A percentile compares a stretch with the other conserved stretches of the same genome.
phyloP scores from a whole-genome alignment of 2,329 filamentous ascomycete genomes.

The Trichoderma endophyticum region DNA sequence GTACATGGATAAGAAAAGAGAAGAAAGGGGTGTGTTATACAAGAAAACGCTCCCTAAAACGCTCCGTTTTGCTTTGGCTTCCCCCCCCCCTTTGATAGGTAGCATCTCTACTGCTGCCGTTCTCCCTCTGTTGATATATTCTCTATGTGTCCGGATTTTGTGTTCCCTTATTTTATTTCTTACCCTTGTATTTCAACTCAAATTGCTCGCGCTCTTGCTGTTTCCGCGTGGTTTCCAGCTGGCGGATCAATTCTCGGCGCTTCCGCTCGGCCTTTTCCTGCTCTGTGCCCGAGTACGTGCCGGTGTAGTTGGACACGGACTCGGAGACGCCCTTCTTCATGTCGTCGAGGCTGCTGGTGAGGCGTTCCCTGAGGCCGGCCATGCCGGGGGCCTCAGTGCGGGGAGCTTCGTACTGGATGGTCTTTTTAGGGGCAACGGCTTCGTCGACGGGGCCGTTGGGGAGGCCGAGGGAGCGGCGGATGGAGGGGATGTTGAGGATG shows the following conservation, averaged over 20 bases:
- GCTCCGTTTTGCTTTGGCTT: not conserved
- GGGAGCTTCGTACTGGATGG: slow-evolving; percentile 36
- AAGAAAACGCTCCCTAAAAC: not conserved
- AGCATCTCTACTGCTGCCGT: not conserved
- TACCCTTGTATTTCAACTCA: slow-evolving; percentile 41
- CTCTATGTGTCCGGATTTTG: not conserved
- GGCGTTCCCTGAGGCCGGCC: slow-evolving; percentile 27
- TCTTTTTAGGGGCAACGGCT: not conserved
- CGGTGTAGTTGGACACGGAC: slow-evolving; percentile 34
- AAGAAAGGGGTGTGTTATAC: not conserved
- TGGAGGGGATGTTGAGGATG: slow-evolving; percentile 36
- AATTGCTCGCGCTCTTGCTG: slow-evolving; percentile 38
- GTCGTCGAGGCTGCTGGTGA: slow-evolving; percentile 34
- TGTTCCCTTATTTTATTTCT: slow-evolving; percentile 19
- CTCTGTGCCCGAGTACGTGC: slow-evolving; percentile 32
- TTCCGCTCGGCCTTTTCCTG: slow-evolving; percentile 36
- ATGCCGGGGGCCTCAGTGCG: slow-evolving; percentile 21
- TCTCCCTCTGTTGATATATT: not conserved
- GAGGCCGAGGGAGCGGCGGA: slow-evolving; percentile 40
- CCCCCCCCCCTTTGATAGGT: not conserved
- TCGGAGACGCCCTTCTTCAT: slow-evolving; percentile 39
- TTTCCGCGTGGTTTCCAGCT: slow-evolving; percentile 36
- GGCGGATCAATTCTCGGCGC: slow-evolving; percentile 33
- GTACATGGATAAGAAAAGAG: not conserved
- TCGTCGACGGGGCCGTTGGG: slow-evolving; percentile 32